Conservation (phyloP, 108 stramenopile species). For the Cylindrotheca closterium region DNA sequence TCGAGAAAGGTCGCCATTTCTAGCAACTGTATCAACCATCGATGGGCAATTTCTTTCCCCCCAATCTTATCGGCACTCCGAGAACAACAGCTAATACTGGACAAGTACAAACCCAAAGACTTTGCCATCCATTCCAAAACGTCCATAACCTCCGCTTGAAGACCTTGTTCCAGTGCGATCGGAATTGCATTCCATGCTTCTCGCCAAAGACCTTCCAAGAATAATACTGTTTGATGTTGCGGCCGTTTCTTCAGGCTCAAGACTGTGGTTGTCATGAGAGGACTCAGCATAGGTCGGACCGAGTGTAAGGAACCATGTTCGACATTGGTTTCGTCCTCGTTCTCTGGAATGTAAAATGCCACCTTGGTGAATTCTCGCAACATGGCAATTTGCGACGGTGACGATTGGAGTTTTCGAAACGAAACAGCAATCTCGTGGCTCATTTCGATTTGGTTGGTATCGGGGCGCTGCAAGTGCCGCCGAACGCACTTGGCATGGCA, state of each 20-base stretch:
- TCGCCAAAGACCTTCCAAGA: constrained; percentile 36
- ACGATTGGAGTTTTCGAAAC: constrained; percentile 22
- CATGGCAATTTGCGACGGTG: constrained; percentile 17
- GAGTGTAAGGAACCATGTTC: background rate
- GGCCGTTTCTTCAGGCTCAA: constrained; percentile 12
- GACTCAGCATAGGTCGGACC: constrained; percentile 28
- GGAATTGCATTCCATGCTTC: constrained; percentile 16
- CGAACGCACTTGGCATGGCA: background rate
- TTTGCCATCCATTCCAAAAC: constrained; percentile 32
- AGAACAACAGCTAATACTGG: constrained; percentile 11
- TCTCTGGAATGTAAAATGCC: background rate
- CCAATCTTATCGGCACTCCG: background rate
- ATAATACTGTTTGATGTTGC: constrained; percentile 20
- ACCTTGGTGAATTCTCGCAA: constrained; percentile 23
- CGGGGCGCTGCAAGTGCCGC: background rate
- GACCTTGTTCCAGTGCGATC: background rate
- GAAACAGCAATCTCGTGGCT: constrained; percentile 12
- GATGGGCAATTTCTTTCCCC: constrained; percentile 31
- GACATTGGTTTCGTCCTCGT: constrained; percentile 7
- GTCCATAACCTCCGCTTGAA: constrained; percentile 6
- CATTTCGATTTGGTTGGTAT: no score
- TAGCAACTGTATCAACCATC: constrained; percentile 31
- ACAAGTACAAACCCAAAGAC: constrained; percentile 26
- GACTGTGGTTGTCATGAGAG: constrained; percentile 32
- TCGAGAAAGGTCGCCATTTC: constrained; percentile 28